Percentiles rank a stretch among this genome's conserved stretches.
Conservation (phyloP, 1,139 yeast species). For the Geotrichum australiense region DNA sequence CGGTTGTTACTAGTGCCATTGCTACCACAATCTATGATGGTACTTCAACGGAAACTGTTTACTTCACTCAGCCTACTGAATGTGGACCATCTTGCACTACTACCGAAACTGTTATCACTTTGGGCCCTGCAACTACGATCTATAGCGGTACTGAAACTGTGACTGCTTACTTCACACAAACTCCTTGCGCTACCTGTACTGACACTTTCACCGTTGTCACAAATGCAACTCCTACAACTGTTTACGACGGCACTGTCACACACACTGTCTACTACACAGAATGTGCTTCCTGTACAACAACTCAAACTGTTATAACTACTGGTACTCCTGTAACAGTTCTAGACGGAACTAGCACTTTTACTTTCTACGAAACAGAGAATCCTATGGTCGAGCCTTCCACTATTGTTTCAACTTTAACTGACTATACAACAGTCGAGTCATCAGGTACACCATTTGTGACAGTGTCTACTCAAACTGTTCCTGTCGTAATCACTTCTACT, state of each 20-base stretch:
- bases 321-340: constrained; percentile 1
- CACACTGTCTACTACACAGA: not conserved
- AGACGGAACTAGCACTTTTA: not conserved
- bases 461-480: not conserved
- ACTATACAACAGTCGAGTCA: not conserved
- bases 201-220: not conserved
- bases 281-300: not conserved
- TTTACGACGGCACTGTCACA: not conserved
- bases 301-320: not conserved
- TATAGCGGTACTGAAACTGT: not conserved
- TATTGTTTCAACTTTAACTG: not conserved
- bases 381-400: not conserved
- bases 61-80: not conserved
- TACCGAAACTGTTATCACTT: not conserved
- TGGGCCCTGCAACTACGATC: not conserved
- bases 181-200: not conserved
- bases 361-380: not conserved
- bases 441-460: not conserved
- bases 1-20: not conserved
- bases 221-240: not conserved
- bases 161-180: not conserved
- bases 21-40: too few relatives aligned
- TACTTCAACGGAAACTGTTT: not conserved
- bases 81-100: not conserved
- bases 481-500: constrained; percentile 1